These are phyloP conservation scores for Cyclotella choctawhatcheeana DNA, from an alignment of 108 stramenopile species.

Conservation along the genomic window DNA sequence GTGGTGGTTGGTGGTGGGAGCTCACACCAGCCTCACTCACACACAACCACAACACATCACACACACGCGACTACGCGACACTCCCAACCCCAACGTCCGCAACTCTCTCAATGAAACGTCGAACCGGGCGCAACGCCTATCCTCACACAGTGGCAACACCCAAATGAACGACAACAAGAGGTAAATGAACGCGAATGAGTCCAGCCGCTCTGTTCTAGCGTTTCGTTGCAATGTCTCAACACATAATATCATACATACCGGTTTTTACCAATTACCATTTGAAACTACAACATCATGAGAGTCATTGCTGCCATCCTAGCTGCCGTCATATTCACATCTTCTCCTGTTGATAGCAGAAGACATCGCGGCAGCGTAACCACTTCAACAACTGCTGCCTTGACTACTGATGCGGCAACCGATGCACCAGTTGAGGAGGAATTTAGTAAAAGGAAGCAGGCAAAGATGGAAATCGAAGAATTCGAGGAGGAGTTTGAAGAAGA, in stretches of 20 bases:
- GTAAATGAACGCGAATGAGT: too few relatives aligned
- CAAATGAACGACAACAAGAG: too few relatives aligned
- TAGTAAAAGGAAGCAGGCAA: neutral
- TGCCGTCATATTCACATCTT: conserved; percentile 3
- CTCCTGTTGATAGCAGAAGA: neutral
- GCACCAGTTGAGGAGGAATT: neutral
- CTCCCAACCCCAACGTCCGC: neutral
- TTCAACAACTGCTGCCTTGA: neutral
- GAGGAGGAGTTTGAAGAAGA: neutral
- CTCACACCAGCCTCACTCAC: too few relatives aligned
- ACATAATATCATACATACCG: neutral
- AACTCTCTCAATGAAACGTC: neutral
- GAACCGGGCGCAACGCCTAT: too few relatives aligned
- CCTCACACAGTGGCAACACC: too few relatives aligned
- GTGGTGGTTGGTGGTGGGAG: neutral
- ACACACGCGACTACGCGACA: neutral
- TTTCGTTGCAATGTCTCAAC: too few relatives aligned
- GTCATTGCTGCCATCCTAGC: neutral
- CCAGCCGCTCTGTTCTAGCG: too few relatives aligned
- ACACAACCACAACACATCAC: neutral
- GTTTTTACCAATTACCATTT: too few relatives aligned
- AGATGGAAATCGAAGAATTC: neutral
- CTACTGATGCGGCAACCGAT: neutral
- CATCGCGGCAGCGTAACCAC: conserved; percentile 4
- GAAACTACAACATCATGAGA: conserved; percentile 2